These are phyloP conservation scores for Penicillium sp. DNA, from an alignment of 2,329 filamentous ascomycete genomes.

Conservation along the genomic window DNA sequence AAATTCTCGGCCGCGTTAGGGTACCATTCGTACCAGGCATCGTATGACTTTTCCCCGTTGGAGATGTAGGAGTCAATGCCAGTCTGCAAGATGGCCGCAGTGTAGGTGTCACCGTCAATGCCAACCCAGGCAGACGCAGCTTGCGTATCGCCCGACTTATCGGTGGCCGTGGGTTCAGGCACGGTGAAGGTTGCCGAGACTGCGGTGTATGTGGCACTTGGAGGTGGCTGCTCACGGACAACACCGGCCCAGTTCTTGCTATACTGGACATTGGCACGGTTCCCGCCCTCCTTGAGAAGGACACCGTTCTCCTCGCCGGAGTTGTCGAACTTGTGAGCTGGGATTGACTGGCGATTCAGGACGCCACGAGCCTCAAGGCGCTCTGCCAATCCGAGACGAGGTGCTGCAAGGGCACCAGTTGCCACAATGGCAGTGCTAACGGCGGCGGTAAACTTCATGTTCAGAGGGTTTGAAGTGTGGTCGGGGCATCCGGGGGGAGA, in stretches of 20 bases:
- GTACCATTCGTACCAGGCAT: slow-evolving; percentile 66
- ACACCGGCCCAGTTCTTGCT: slow-evolving; percentile 63
- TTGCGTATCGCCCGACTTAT: slow-evolving; percentile 43
- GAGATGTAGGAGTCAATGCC: slow-evolving; percentile 59
- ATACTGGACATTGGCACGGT: slow-evolving; percentile 50
- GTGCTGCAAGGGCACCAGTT: slow-evolving; percentile 31
- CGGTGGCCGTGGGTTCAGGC: slow-evolving; percentile 51
- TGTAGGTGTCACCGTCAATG: slow-evolving; percentile 63
- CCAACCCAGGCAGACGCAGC: slow-evolving; percentile 62
- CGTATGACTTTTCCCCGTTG: slow-evolving; percentile 47
- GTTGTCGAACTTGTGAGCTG: slow-evolving; percentile 18
- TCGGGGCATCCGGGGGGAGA: neutral
- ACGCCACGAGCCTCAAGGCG: slow-evolving; percentile 33
- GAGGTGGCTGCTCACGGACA: slow-evolving; percentile 49
- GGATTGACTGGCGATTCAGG: slow-evolving; percentile 29
- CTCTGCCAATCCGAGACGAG: slow-evolving; percentile 30
- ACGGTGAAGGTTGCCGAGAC: slow-evolving; percentile 53
- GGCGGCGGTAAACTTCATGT: slow-evolving; percentile 33
- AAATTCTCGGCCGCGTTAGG: slow-evolving; percentile 60
- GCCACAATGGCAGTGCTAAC: slow-evolving; percentile 29
- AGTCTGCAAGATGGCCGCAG: slow-evolving; percentile 58
- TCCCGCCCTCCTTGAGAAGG: slow-evolving; percentile 15
- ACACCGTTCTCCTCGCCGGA: slow-evolving; percentile 13
- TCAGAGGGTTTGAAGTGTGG: slow-evolving; percentile 9
- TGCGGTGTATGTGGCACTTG: slow-evolving; percentile 51